These are phyloP conservation scores for Fusarium humuli DNA, from an alignment of 2,329 filamentous ascomycete genomes.

Conservation along the genomic window DNA sequence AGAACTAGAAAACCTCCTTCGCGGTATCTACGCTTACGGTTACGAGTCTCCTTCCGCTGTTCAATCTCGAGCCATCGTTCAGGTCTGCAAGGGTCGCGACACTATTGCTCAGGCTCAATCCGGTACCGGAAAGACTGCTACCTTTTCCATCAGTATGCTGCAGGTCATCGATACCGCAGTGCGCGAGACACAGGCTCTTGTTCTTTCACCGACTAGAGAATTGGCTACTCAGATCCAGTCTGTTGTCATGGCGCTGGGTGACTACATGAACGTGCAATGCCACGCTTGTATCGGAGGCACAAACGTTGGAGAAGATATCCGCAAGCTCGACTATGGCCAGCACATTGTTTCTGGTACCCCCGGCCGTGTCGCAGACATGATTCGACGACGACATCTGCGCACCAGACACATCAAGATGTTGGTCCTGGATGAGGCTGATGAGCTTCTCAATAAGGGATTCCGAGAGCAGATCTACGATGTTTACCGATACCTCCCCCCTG, in stretches of 20 bases:
- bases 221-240: constrained; percentile 98
- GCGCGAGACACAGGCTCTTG: constrained; percentile 92
- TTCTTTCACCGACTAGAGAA: constrained; percentile 95
- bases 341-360: constrained; percentile 98
- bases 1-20: constrained; percentile 83
- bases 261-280: constrained; percentile 99
- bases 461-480: constrained; percentile 99
- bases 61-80: constrained; percentile 97
- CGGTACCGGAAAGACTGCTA: constrained; percentile 95
- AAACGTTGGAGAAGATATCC: constrained; percentile 97
- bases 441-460: constrained; percentile 89
- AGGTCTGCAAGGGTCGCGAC: constrained; percentile 98
- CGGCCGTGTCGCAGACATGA: constrained; percentile 84
- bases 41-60: constrained; percentile 98
- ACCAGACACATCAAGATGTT: constrained; percentile 74
- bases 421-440: constrained; percentile 70
- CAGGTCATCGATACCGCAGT: constrained; percentile 95
- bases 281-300: constrained; percentile 98
- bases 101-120: constrained; percentile 99
- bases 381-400: constrained; percentile 66
- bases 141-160: constrained; percentile 95
- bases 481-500: constrained; percentile 94
- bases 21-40: constrained; percentile 97
- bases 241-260: constrained; percentile 98
- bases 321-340: constrained; percentile 96